Percentiles rank a stretch among this genome's conserved stretches.
Conservation (phyloP, 1,284 basidiomycete species). For the Ganoderma sinense region DNA sequence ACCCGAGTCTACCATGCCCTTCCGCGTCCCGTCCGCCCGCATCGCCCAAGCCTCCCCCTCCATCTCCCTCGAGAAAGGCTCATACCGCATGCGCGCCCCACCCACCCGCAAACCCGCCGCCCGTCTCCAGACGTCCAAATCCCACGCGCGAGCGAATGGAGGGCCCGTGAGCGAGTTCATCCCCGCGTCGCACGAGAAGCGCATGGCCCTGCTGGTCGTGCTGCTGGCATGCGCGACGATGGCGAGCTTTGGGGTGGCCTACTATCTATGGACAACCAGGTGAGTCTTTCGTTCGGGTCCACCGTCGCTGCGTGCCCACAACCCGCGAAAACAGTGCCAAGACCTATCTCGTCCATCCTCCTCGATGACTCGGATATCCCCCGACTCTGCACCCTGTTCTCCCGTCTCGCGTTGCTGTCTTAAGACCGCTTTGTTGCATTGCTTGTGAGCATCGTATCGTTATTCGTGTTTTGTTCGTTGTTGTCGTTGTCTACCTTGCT, state of each 20-base stretch:
- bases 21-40: slow-evolving; percentile 32
- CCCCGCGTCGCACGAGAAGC: slow-evolving; percentile 36
- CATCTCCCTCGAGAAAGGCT: slow-evolving; percentile 65
- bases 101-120: slow-evolving; percentile 27
- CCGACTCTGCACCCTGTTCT: not conserved
- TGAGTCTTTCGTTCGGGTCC: slow-evolving; percentile 42
- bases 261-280: slow-evolving; percentile 71
- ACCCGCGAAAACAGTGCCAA: not conserved
- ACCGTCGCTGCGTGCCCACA: not conserved
- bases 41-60: slow-evolving; percentile 60
- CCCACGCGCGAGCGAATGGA: slow-evolving; percentile 7
- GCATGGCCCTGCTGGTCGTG: slow-evolving; percentile 47
- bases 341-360: not conserved
- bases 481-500: not conserved
- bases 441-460: slow-evolving; percentile 5
- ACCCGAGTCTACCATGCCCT: slow-evolving; percentile 30
- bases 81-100: slow-evolving; percentile 65
- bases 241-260: slow-evolving; percentile 63
- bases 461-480: slow-evolving; percentile 6
- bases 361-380: not conserved
- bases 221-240: slow-evolving; percentile 57
- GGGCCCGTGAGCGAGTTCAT: slow-evolving; percentile 17
- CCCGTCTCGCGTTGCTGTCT: not conserved
- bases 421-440: not conserved
- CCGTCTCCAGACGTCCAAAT: slow-evolving; percentile 15